Evolutionary conservation across 257 asterid genomes (phyloP).

Genomic region (Nicotiana sylvestris): DNA sequence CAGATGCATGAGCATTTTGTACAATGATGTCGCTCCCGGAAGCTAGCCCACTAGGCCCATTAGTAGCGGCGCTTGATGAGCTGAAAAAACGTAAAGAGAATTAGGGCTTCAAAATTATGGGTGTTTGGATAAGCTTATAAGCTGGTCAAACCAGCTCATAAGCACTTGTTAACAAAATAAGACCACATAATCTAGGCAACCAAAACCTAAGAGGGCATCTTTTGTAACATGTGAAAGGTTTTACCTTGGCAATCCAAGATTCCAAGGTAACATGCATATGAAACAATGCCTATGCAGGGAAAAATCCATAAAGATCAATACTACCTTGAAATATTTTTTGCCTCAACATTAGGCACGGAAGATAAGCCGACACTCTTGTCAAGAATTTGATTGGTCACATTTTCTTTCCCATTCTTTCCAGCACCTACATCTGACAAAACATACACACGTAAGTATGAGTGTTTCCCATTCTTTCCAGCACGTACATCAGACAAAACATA

Average conservation of each 20-base stretch:
- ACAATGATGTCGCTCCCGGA: conserved; percentile 30
- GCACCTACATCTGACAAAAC: conserved; percentile 55
- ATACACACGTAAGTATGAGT: conserved; percentile 14
- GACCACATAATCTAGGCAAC: conserved; percentile 3
- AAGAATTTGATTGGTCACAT: conserved; percentile 26
- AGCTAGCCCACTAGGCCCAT: conserved; percentile 42
- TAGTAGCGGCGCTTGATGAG: conserved; percentile 32
- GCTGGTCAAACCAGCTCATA: too few species aligned
- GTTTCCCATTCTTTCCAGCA: conserved; percentile 62
- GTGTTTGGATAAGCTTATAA: background rate
- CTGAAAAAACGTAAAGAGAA: conserved; percentile 43
- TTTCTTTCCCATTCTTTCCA: conserved; percentile 62
- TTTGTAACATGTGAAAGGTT: background rate
- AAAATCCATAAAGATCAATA: conserved; percentile 18
- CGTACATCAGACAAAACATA: conserved; percentile 47
- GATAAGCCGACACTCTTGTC: conserved; percentile 44
- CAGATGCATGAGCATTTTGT: conserved; percentile 30
- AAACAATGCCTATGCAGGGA: background rate
- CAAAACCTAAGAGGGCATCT: background rate
- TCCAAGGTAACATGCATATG: conserved; percentile 4
- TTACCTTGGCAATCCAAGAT: background rate
- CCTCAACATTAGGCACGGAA: conserved; percentile 39
- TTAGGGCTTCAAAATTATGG: background rate
- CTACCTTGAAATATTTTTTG: conserved; percentile 48
- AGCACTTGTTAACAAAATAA: background rate